Percentiles rank a stretch among this genome's conserved stretches.
These are phyloP conservation scores for Populus deltoides DNA, from an alignment of 345 rosid genomes.

Conservation along the genomic window DNA sequence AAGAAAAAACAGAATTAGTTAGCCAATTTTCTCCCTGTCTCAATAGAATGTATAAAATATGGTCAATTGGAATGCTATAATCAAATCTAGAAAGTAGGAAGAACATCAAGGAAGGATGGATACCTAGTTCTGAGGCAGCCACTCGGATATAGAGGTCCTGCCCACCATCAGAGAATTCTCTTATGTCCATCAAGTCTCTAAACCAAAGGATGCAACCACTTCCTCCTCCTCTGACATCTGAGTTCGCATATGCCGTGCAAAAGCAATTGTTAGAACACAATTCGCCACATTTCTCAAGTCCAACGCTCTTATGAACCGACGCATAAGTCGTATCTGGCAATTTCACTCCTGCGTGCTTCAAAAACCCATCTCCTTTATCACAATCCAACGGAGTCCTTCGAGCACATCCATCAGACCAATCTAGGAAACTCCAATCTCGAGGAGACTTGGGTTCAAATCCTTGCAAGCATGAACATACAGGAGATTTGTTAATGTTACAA, in stretches of 20 bases:
- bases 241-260: background rate
- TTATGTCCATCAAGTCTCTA: background rate
- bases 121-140: constrained; percentile 1
- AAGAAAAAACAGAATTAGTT: background rate
- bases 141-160: background rate
- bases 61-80: background rate
- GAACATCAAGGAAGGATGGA: background rate
- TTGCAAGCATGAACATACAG: constrained; percentile 17
- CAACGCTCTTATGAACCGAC: background rate
- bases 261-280: background rate
- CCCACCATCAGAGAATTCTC: background rate
- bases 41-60: background rate
- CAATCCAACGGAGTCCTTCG: constrained; percentile 10
- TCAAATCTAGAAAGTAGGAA: background rate
- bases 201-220: constrained; percentile 7
- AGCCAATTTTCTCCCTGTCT: background rate
- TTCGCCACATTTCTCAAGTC: background rate
- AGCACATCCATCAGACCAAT: constrained; percentile 18
- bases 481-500: constrained; percentile 8
- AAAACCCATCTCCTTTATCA: background rate
- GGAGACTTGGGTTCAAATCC: constrained; percentile 19
- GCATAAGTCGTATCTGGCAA: constrained; percentile 1
- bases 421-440: background rate
- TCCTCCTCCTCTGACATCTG: background rate
- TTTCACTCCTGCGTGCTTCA: background rate